Percentiles rank a stretch among this genome's conserved stretches.
Evolutionary conservation across 768 basidiomycete genomes (phyloP).

Genomic region (Nidularia pulvinata): DNA sequence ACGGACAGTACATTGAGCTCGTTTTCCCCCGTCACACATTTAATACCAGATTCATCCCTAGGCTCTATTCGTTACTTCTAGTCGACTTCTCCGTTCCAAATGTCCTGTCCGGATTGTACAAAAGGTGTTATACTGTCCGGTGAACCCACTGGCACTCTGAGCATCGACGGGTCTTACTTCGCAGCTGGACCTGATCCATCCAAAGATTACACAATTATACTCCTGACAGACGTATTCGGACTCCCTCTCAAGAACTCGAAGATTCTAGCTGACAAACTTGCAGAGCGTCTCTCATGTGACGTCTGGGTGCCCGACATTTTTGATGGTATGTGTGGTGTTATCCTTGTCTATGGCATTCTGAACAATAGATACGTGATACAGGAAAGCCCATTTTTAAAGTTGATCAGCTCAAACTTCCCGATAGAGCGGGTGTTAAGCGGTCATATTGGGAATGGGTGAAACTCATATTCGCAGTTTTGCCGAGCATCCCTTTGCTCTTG

Average conservation of each 20-base stretch:
- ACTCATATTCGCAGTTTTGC: constrained; percentile 16
- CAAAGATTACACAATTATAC: constrained; percentile 40
- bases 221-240: constrained; percentile 60
- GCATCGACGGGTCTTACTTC: constrained; percentile 41
- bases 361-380: constrained; percentile 5
- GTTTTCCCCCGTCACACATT: background rate
- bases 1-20: too few relatives aligned
- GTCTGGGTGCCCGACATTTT: constrained; percentile 69
- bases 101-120: constrained; percentile 33
- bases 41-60: too few relatives aligned
- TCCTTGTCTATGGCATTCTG: background rate
- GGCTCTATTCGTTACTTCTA: too few relatives aligned
- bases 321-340: constrained; percentile 30
- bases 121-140: constrained; percentile 42
- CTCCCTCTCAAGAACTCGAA: constrained; percentile 50
- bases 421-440: constrained; percentile 27
- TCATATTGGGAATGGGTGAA: constrained; percentile 21
- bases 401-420: constrained; percentile 20
- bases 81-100: background rate
- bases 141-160: constrained; percentile 40
- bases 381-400: constrained; percentile 25
- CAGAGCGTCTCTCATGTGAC: constrained; percentile 48
- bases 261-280: constrained; percentile 55
- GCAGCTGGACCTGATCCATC: constrained; percentile 17
- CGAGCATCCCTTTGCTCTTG: constrained; percentile 23